Evolutionary conservation across 2,329 filamentous ascomycete species (phyloP), one percentile per base, ranked within the genome.

Genomic region (Saccharata proteae): DNA sequence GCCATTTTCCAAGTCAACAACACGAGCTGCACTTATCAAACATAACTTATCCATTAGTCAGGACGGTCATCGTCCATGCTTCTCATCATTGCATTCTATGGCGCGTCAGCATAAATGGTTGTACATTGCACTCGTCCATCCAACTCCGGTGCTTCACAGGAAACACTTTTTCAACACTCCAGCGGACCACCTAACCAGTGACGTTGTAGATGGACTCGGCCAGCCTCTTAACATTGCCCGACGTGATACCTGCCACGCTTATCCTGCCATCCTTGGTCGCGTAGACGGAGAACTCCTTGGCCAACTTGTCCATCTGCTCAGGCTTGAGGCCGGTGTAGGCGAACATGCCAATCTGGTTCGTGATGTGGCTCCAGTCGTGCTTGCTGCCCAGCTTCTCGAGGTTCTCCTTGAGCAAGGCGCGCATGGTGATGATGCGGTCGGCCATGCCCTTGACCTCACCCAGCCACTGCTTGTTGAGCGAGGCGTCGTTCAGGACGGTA

Each of bases 361-460:
- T 96, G 64, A 98, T 98, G 71, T 98, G 90, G 58, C 79, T 82
- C 90, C 90, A 98, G 69, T 96, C 83, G 62, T 92, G 84, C 72
- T 85, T 85, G 69, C 81, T 90, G 55, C 88, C 88, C 40, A 94
- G 75, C 62, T 81, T 78, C 74, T 94, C 83, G 34, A 98, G 77
- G 67, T 96, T 92, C 49, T 84, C 74, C 73, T 90, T 92, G 54
- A 98, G 77, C 34, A 93, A 74, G 39, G 82, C 77, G 48, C 90
- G 83, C 90, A 98, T 98, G 60, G 77, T 82, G 63, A 98, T 96
- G 69, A 98, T 98, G 55, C 90, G 86, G 64, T 94, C 85, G 40
- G 90, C 90, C 90, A 98, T 98, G 48, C 71, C 83, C 78, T 96
- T 93, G 62, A 98, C 85, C 67, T 98, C 90, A 38, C 69, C 75